phyloP scores from a whole-genome alignment of 2,329 filamentous ascomycete species.

The Tolypocladium ophioglossoides region DNA sequence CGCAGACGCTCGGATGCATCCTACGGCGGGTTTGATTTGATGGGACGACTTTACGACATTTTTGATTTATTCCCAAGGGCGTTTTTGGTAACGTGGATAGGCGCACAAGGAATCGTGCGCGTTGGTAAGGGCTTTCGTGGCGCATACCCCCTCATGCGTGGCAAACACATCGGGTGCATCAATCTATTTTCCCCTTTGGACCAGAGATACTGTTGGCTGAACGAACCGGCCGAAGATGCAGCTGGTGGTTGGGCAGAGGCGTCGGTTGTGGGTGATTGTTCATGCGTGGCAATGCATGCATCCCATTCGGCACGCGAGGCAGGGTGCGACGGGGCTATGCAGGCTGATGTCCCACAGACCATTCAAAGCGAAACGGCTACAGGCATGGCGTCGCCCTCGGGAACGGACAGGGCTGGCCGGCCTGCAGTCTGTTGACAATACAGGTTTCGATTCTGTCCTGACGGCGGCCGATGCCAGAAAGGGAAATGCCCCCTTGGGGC shows the following conservation, averaged over 20 bases:
- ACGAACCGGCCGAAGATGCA: not conserved
- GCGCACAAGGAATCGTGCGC: not conserved
- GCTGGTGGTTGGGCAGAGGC: not conserved
- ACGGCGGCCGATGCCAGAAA: not conserved
- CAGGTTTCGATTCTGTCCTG: not conserved
- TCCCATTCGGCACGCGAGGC: not conserved
- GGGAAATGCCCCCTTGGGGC: not conserved
- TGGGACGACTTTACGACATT: slow-evolving; percentile 2
- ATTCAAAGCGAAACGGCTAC: not conserved
- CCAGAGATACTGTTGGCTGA: not conserved
- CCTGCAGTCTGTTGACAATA: not conserved
- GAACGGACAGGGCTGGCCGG: not conserved
- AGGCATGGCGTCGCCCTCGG: not conserved
- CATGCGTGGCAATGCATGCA: not conserved
- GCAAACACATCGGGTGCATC: not conserved
- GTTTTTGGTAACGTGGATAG: not conserved
- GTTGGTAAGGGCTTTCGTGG: not conserved
- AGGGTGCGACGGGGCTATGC: not conserved
- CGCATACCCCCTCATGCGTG: not conserved
- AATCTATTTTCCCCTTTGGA: not conserved
- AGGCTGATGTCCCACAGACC: not conserved
- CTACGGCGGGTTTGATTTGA: not conserved
- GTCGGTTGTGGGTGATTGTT: not conserved
- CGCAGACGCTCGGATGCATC: not conserved
- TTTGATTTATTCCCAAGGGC: not conserved